Evolutionary conservation across 345 rosid genomes (phyloP).

Genomic region (Fremontodendron californicum): DNA sequence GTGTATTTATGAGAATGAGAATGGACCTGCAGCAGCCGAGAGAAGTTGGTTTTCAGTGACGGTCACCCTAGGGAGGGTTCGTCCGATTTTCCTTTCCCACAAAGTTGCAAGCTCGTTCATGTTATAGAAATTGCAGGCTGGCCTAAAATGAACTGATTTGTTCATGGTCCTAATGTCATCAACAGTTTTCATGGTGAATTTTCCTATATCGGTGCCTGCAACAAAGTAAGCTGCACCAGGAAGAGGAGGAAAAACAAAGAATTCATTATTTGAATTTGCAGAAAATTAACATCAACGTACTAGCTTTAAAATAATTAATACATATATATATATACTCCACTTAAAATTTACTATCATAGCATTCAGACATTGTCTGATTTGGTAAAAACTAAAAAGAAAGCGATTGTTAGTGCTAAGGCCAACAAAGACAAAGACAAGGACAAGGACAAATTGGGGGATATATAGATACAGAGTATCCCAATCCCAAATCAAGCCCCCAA

Average conservation of each 20-base stretch:
- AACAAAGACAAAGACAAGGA: too few species aligned
- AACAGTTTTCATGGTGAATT: constrained; percentile 53
- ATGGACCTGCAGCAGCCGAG: constrained; percentile 50
- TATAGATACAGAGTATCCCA: too few species aligned
- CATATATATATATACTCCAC: too few species aligned
- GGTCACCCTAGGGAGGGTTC: constrained; percentile 45
- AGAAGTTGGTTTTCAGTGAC: constrained; percentile 51
- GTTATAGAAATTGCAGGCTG: constrained; percentile 45
- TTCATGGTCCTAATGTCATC: constrained; percentile 57
- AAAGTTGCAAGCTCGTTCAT: constrained; percentile 65
- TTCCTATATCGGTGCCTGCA: constrained; percentile 63
- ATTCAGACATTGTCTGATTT: too few species aligned
- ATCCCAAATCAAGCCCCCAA: too few species aligned
- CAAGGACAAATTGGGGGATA: too few species aligned
- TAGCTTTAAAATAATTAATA: too few species aligned
- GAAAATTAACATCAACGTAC: not conserved
- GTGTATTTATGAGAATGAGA: too few species aligned
- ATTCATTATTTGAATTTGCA: not conserved
- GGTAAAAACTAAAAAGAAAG: too few species aligned
- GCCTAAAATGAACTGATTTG: constrained; percentile 59
- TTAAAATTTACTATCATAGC: too few species aligned
- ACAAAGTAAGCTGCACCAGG: constrained; percentile 54
- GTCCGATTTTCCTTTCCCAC: constrained; percentile 63
- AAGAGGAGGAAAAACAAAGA: not conserved
- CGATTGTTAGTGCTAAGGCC: too few species aligned